Conservation (phyloP, 306 rosid genomes). For the Fragaria vesca region DNA sequence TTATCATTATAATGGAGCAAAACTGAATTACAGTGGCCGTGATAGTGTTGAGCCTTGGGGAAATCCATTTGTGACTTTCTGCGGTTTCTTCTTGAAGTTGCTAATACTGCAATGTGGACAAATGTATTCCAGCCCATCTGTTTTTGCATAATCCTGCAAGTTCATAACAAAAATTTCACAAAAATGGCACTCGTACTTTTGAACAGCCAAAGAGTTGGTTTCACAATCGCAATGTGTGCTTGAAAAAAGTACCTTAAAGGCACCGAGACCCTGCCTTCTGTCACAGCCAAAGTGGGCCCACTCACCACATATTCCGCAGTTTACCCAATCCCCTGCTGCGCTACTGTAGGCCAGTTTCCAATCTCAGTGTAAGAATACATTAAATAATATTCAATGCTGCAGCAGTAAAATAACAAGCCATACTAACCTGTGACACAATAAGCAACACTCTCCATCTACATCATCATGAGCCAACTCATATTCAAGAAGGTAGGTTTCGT, state of each 20-base stretch:
- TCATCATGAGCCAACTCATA: conserved; percentile 98
- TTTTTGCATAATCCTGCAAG: conserved; percentile 96
- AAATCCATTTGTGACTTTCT: conserved; percentile 64
- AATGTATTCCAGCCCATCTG: conserved; percentile 95
- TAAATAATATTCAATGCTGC: neutral
- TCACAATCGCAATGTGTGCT: neutral
- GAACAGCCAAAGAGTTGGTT: neutral
- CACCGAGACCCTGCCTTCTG: conserved; percentile 98
- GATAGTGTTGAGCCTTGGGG: conserved; percentile 66
- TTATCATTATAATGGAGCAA: conserved; percentile 20
- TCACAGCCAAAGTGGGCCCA: conserved; percentile 99
- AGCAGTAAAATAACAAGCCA: conserved; percentile 5
- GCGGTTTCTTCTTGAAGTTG: conserved; percentile 92
- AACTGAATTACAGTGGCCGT: conserved; percentile 55
- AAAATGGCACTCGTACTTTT: neutral
- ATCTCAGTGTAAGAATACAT: conserved; percentile 26
- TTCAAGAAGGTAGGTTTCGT: conserved; percentile 94
- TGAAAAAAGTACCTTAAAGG: conserved; percentile 71
- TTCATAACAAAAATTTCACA: neutral
- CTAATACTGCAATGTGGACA: conserved; percentile 97
- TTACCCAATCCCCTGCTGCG: conserved; percentile 99
- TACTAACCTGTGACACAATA: conserved; percentile 93
- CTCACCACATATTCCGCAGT: conserved; percentile 99
- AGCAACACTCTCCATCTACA: conserved; percentile 98
- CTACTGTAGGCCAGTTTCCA: conserved; percentile 64